These are phyloP conservation scores for Pyrus pyrifolia DNA, from an alignment of 306 rosid species.

Conservation along the genomic window DNA sequence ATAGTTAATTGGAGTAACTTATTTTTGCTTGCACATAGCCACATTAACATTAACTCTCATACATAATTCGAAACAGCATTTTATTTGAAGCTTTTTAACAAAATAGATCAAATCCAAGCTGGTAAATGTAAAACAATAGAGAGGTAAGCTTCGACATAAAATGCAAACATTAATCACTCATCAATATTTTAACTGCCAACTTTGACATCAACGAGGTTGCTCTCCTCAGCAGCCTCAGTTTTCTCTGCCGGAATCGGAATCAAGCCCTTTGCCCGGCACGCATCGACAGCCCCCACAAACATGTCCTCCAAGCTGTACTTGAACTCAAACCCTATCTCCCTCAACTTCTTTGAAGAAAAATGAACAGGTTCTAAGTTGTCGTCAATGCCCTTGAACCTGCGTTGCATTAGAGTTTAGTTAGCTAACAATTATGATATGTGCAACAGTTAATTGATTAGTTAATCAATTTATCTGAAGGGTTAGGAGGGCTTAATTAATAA, in stretches of 20 bases:
- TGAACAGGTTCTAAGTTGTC: slow-evolving; percentile 41
- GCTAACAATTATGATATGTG: no score
- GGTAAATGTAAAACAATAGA: neutral
- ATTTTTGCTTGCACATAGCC: neutral
- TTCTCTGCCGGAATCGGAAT: slow-evolving; percentile 20
- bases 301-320: slow-evolving; percentile 64
- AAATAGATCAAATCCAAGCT: neutral
- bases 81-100: neutral
- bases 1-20: neutral
- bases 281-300: slow-evolving; percentile 52
- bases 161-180: neutral
- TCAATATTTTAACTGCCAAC: neutral
- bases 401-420: neutral
- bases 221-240: neutral
- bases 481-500: slow-evolving; percentile 2
- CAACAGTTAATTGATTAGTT: neutral
- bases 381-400: slow-evolving; percentile 54
- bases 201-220: neutral
- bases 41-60: neutral
- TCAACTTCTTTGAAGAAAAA: slow-evolving; percentile 60
- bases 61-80: neutral
- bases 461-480: neutral
- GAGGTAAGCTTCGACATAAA: neutral
- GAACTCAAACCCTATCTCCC: slow-evolving; percentile 55
- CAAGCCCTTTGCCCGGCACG: slow-evolving; percentile 51